Evolutionary conservation across 129 eudicot genomes (phyloP).

Genomic region (Pulicaria dysenterica): DNA sequence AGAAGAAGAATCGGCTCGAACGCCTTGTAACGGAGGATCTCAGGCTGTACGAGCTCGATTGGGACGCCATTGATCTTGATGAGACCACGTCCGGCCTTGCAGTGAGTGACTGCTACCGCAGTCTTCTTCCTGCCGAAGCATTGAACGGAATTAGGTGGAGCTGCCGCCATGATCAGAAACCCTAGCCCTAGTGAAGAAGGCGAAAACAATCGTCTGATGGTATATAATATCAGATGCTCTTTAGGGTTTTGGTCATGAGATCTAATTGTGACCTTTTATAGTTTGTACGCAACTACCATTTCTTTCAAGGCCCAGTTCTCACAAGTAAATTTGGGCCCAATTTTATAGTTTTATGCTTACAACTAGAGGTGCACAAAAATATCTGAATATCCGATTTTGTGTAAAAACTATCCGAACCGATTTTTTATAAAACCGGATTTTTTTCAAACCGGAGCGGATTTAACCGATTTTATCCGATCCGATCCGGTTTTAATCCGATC

Average conservation of each 20-base stretch:
- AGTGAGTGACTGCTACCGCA: conserved; percentile 60
- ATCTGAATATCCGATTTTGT: too few relatives aligned
- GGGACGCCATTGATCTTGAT: conserved; percentile 49
- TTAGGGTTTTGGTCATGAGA: conserved; percentile 21
- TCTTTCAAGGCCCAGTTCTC: not conserved
- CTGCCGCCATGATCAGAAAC: conserved; percentile 27
- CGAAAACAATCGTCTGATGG: not conserved
- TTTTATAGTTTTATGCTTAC: too few relatives aligned
- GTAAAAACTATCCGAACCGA: too few relatives aligned
- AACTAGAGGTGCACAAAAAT: too few relatives aligned
- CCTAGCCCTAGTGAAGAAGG: not conserved
- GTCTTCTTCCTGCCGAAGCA: conserved; percentile 64
- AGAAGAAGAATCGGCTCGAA: conserved; percentile 52
- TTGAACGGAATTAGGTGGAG: conserved; percentile 51
- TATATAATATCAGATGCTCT: not conserved
- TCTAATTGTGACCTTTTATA: not conserved
- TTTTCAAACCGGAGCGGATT: too few relatives aligned
- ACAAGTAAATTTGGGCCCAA: not conserved
- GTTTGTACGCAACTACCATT: too few relatives aligned
- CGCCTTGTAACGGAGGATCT: conserved; percentile 61
- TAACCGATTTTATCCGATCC: too few relatives aligned
- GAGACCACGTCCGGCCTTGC: conserved; percentile 26
- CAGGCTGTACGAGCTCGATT: conserved; percentile 55
- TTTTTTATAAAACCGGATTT: too few relatives aligned
- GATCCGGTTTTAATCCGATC: too few relatives aligned